Evolutionary conservation across 305 asterid genomes (phyloP).

Genomic region (Fraxinus baroniana): DNA sequence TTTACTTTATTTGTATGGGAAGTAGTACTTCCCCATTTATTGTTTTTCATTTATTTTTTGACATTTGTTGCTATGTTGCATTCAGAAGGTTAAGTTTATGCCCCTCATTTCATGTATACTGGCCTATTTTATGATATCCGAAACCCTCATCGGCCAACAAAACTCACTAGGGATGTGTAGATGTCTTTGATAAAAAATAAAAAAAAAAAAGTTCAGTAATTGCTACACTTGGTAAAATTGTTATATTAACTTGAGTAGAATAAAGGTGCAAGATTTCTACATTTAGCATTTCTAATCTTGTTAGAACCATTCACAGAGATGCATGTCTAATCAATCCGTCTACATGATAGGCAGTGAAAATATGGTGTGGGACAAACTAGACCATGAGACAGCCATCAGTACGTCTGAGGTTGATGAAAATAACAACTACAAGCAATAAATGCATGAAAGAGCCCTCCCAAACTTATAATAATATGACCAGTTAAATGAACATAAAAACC

Average conservation of each 20-base stretch:
- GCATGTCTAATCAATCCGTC: background rate
- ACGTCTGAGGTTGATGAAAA: background rate
- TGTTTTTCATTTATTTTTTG: no score
- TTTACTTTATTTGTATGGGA: no score
- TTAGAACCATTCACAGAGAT: background rate
- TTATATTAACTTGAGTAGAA: background rate
- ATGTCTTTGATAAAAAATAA: no score
- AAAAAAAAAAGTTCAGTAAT: no score
- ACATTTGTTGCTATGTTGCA: no score
- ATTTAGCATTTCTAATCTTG: background rate
- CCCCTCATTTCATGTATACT: no score
- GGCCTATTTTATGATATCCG: no score
- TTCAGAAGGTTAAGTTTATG: no score
- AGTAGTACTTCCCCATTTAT: no score
- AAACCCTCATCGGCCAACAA: no score
- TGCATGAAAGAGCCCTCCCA: background rate
- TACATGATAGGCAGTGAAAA: background rate
- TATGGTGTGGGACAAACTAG: background rate
- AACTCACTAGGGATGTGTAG: no score
- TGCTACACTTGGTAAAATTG: background rate
- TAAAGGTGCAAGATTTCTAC: background rate
- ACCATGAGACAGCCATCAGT: background rate
- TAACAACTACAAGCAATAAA: conserved; percentile 2
- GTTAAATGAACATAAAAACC: conserved; percentile 10
- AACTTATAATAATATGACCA: background rate